A percentile compares a stretch with the other conserved stretches of the same genome.
Evolutionary conservation across 768 basidiomycete genomes (phyloP).

Genomic region (Podaxis mareebaensis): DNA sequence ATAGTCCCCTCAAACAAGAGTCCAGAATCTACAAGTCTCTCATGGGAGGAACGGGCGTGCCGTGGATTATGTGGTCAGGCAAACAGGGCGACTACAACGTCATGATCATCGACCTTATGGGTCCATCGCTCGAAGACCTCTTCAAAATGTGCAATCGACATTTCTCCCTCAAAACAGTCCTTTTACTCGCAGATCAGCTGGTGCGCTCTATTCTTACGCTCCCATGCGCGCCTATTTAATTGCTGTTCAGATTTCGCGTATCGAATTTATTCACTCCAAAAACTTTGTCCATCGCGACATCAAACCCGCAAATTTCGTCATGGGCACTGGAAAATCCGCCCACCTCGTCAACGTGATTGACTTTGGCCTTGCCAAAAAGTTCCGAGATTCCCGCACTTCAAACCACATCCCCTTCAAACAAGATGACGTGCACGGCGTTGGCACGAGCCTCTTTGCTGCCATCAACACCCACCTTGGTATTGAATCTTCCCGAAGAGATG

Average conservation of each 20-base stretch:
- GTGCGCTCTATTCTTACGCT: conserved; percentile 46
- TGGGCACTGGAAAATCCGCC: conserved; percentile 65
- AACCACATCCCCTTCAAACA: conserved; percentile 73
- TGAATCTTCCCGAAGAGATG: conserved; percentile 79
- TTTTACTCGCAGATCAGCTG: conserved; percentile 92
- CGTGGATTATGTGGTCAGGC: conserved; percentile 92
- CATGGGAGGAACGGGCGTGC: conserved; percentile 86
- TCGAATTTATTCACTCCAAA: conserved; percentile 95
- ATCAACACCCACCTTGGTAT: conserved; percentile 21
- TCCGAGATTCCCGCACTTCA: conserved; percentile 62
- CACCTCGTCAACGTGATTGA: conserved; percentile 90
- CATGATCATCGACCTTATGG: conserved; percentile 96
- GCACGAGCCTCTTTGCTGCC: conserved; percentile 53
- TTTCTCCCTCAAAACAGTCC: conserved; percentile 92
- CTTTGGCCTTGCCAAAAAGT: conserved; percentile 84
- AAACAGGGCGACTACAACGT: conserved; percentile 95
- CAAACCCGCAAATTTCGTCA: conserved; percentile 98
- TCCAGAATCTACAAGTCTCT: conserved; percentile 91
- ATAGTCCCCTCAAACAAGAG: conserved; percentile 82
- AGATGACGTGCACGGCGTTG: conserved; percentile 76
- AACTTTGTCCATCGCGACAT: conserved; percentile 96
- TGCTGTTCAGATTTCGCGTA: conserved; percentile 75
- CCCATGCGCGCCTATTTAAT: not conserved
- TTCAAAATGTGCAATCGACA: conserved; percentile 90
- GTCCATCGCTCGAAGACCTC: conserved; percentile 84